These are phyloP conservation scores for Apiospora malaysiana DNA, from an alignment of 2,329 filamentous ascomycete genomes.

Conservation along the genomic window DNA sequence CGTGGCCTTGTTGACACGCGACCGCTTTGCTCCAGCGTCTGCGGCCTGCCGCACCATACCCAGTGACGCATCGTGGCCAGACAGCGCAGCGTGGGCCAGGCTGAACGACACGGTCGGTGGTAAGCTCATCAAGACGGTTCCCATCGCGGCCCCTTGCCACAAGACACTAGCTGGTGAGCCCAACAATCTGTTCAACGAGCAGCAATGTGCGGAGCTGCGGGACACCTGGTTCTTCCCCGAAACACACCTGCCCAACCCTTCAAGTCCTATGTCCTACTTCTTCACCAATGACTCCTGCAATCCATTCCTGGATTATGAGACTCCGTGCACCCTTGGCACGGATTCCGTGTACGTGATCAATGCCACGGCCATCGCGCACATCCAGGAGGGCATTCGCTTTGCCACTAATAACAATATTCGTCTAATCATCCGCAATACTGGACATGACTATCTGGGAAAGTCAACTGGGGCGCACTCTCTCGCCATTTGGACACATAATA, in stretches of 20 bases:
- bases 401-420: conserved; percentile 48
- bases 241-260: conserved; percentile 25
- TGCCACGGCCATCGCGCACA: conserved; percentile 28
- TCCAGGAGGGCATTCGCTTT: conserved; percentile 39
- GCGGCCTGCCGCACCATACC: not conserved
- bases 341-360: conserved; percentile 33
- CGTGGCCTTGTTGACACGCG: not conserved
- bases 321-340: conserved; percentile 25
- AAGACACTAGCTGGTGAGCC: not conserved
- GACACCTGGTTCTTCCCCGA: conserved; percentile 18
- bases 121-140: not conserved
- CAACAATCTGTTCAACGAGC: not conserved
- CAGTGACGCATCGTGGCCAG: not conserved
- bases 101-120: not conserved
- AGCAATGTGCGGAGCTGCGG: not conserved
- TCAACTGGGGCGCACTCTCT: conserved; percentile 56
- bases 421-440: conserved; percentile 54
- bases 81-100: not conserved
- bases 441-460: conserved; percentile 52
- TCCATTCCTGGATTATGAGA: conserved; percentile 21
- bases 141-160: not conserved
- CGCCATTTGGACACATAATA: conserved; percentile 52
- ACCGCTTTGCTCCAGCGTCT: not conserved
- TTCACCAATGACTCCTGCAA: conserved; percentile 28
- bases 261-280: conserved; percentile 35